These are phyloP conservation scores for Nevesoporus exiguus DNA, from an alignment of 768 basidiomycete species.

Conservation along the genomic window DNA sequence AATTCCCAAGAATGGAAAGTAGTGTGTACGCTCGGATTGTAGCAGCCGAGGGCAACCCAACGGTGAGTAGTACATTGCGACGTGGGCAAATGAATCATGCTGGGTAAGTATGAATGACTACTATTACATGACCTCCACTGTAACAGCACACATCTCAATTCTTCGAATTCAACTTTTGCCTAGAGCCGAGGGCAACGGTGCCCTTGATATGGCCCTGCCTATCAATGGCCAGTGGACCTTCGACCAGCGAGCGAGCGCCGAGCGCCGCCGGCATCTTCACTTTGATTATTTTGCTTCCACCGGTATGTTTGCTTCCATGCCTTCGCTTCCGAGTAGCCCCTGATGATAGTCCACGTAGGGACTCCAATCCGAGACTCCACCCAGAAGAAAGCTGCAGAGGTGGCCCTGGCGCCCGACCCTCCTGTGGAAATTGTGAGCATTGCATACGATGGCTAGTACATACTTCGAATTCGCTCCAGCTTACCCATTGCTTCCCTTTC, in stretches of 20 bases:
- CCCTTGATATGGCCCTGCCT: slow-evolving; percentile 23
- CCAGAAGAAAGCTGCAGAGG: slow-evolving; percentile 17
- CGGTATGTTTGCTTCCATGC: slow-evolving; percentile 6
- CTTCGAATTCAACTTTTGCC: slow-evolving; percentile 31
- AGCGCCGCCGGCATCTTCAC: slow-evolving; percentile 12
- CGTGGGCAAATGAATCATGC: no score
- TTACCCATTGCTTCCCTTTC: slow-evolving; percentile 10
- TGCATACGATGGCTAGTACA: not conserved
- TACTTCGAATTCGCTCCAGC: not conserved
- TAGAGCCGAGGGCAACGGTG: slow-evolving; percentile 24
- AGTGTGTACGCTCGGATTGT: not conserved
- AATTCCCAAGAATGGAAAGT: not conserved
- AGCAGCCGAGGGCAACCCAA: no score
- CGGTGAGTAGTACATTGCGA: no score
- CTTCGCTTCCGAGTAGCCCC: slow-evolving; percentile 10
- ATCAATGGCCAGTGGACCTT: slow-evolving; percentile 21
- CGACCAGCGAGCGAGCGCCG: slow-evolving; percentile 2
- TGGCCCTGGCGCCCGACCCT: not conserved
- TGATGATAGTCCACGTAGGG: slow-evolving; percentile 4
- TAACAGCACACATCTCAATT: slow-evolving; percentile 19
- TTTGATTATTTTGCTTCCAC: slow-evolving; percentile 23
- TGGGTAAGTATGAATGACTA: not conserved
- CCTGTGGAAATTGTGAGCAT: slow-evolving; percentile 11
- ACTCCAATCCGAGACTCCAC: slow-evolving; percentile 21
- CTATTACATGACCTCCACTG: not conserved